phyloP scores from a whole-genome alignment of 2,329 filamentous ascomycete species.

The Penicillium olsonii region DNA sequence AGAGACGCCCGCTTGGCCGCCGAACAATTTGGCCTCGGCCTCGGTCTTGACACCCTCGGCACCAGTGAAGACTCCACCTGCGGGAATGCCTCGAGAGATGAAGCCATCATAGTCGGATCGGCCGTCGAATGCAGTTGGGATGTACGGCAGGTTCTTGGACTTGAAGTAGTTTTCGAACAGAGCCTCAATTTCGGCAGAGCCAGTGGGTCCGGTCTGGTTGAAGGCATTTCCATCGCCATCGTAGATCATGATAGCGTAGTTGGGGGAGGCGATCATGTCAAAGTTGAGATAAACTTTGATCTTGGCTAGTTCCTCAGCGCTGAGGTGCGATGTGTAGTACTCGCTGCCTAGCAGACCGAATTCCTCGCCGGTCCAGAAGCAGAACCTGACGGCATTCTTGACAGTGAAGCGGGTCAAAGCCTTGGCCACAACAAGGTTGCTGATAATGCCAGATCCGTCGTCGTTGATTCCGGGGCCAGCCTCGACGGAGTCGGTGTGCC shows the following conservation, averaged over 20 bases:
- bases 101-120: slow-evolving; percentile 80
- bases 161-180: slow-evolving; percentile 70
- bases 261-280: slow-evolving; percentile 70
- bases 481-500: slow-evolving; percentile 62
- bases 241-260: slow-evolving; percentile 58
- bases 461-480: slow-evolving; percentile 74
- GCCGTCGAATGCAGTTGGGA: slow-evolving; percentile 73
- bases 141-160: slow-evolving; percentile 63
- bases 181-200: slow-evolving; percentile 68
- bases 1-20: slow-evolving; percentile 64
- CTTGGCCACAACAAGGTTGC: slow-evolving; percentile 60
- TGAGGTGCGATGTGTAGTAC: slow-evolving; percentile 56
- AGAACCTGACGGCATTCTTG: slow-evolving; percentile 69
- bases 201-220: slow-evolving; percentile 57
- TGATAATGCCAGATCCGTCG: slow-evolving; percentile 69
- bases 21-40: slow-evolving; percentile 66
- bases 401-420: slow-evolving; percentile 70
- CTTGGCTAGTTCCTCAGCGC: slow-evolving; percentile 55
- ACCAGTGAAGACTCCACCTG: slow-evolving; percentile 74
- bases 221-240: slow-evolving; percentile 50
- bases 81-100: slow-evolving; percentile 70
- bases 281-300: slow-evolving; percentile 70
- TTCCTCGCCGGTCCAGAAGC: slow-evolving; percentile 66
- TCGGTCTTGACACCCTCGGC: slow-evolving; percentile 75
- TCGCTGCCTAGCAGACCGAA: slow-evolving; percentile 63